Evolutionary conservation across 805 yeast genomes (phyloP), one percentile per base, ranked within the genome.

Genomic region (Cephaloascus albidus): DNA sequence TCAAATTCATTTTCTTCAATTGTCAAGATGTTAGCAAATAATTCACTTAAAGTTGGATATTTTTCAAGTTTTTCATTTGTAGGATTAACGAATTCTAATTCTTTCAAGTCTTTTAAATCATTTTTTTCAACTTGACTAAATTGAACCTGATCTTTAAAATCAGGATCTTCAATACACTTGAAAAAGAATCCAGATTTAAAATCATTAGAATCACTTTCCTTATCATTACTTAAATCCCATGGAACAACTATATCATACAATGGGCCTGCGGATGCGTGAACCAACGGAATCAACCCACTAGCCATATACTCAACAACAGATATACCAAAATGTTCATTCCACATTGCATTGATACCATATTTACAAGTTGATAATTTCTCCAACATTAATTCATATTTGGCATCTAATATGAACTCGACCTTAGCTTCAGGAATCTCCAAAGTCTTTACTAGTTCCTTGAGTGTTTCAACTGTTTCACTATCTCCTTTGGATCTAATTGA

Each of bases 251-350:
- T 93, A 58, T 93, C 99, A 40, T 80, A 63, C 33, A 75, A 68
- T 8, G 99, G 99, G 1, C 99, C 99, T 0, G 96, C 98, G 39
- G 95, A 83, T 3, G 94, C 94, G 60, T 94, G 97, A 3, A 79
- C 93, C 2, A 93, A 63, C 1, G 98, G 97, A 15, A 93, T 76
- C 20, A 83, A 70, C 0, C 97, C 97, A 40, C 84, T 74, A 2
- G 90, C 81, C 63, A 85, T 68, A 55, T 88, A 86, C 58, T 93
- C 99, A 5, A 93, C 98, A 4, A 93, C 90, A 1, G 96, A 90
- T 51, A 93, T 93, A 16, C 99, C 99, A 58, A 93, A 93, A 63
- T 93, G 99, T 64, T 93, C 99, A 60, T 93, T 93, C 98, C 98
- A 93, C 99, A 93, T 93, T 23, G 95, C 88, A 52, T 93, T 90